Conservation (phyloP, 352 stramenopile species). For the Phytophthora pistaciae region DNA sequence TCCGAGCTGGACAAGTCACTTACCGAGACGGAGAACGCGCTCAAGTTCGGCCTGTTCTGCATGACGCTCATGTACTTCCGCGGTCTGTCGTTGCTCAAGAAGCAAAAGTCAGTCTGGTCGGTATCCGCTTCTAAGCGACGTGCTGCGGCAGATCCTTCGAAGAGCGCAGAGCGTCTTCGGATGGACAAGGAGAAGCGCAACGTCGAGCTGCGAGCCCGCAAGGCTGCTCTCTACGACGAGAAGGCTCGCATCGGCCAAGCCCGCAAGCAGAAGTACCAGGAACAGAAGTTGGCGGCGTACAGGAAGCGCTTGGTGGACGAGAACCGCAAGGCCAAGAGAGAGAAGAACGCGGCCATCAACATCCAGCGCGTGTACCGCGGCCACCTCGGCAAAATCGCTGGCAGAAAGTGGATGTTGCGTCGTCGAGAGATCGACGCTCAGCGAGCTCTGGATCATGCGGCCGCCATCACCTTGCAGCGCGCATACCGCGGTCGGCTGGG, state of each 20-base stretch:
- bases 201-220: conserved; percentile 44
- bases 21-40: conserved; percentile 91
- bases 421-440: conserved; percentile 88
- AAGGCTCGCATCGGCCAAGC: conserved; percentile 71
- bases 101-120: conserved; percentile 87
- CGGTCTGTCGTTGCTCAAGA: conserved; percentile 87
- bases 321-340: conserved; percentile 70
- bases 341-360: conserved; percentile 53
- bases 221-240: conserved; percentile 49
- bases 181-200: conserved; percentile 69
- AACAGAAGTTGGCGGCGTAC: conserved; percentile 70
- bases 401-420: conserved; percentile 84
- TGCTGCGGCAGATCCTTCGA: conserved; percentile 23
- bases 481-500: conserved; percentile 89
- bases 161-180: conserved; percentile 49
- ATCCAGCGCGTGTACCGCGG: conserved; percentile 85
- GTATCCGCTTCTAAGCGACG: conserved; percentile 42
- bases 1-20: conserved; percentile 73
- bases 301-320: conserved; percentile 68
- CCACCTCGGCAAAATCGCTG: conserved; percentile 83
- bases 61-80: conserved; percentile 98
- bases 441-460: conserved; percentile 75
- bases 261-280: conserved; percentile 73
- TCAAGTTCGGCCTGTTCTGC: conserved; percentile 97
- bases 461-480: conserved; percentile 87